These are phyloP conservation scores for Plasmodium gaboni DNA, from an alignment of 169 alveolate genomes.

Conservation along the genomic window DNA sequence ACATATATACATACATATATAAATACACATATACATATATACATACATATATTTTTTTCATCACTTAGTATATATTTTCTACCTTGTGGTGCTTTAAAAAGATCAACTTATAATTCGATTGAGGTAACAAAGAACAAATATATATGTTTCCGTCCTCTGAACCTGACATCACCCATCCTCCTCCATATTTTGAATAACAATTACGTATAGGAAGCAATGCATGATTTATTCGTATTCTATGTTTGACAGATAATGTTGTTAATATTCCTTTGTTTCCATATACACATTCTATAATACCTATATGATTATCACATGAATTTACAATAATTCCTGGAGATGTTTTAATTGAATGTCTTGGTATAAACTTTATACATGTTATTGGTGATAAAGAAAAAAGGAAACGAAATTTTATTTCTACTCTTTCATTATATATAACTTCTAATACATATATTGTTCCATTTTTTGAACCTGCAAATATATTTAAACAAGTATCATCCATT, in stretches of 20 bases:
- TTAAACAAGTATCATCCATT: slow-evolving; percentile 88
- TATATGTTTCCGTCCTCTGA: slow-evolving; percentile 86
- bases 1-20: no score
- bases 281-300: slow-evolving; percentile 86
- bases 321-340: slow-evolving; percentile 79
- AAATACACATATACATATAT: no score
- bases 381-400: slow-evolving; percentile 77
- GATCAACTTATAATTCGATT: slow-evolving; percentile 50
- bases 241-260: slow-evolving; percentile 62
- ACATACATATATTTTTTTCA: no score
- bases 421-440: slow-evolving; percentile 81
- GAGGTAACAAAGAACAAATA: slow-evolving; percentile 79
- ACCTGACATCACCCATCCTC: slow-evolving; percentile 88
- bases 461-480: slow-evolving; percentile 89
- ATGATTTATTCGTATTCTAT: slow-evolving; percentile 81
- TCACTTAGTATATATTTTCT: slow-evolving; percentile 9
- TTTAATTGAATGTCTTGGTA: slow-evolving; percentile 80
- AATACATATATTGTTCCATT: slow-evolving; percentile 86
- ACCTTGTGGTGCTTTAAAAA: slow-evolving; percentile 78
- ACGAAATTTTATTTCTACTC: slow-evolving; percentile 37
- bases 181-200: slow-evolving; percentile 84
- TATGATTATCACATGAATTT: slow-evolving; percentile 88
- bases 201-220: slow-evolving; percentile 83
- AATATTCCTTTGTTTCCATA: slow-evolving; percentile 82
- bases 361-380: slow-evolving; percentile 83